A percentile compares a stretch with the other conserved stretches of the same genome.
These are phyloP conservation scores for Neurospora sp. DNA, from an alignment of 495 filamentous ascomycete genomes.

Conservation along the genomic window DNA sequence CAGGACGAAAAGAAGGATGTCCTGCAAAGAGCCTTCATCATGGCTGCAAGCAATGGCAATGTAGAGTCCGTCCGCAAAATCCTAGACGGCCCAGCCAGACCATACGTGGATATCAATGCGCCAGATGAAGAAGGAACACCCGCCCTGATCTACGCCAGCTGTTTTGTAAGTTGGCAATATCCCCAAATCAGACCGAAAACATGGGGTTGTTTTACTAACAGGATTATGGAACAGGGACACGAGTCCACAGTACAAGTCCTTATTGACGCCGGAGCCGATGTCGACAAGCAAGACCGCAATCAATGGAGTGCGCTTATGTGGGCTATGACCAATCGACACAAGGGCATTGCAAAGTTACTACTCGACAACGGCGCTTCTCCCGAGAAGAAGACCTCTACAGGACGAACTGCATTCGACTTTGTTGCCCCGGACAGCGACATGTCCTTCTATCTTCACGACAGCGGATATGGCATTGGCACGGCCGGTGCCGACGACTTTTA, in stretches of 20 bases:
- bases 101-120: slow-evolving; percentile 78
- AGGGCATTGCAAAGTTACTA: slow-evolving; percentile 82
- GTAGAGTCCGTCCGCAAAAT: slow-evolving; percentile 69
- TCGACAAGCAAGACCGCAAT: slow-evolving; percentile 90
- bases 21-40: slow-evolving; percentile 79
- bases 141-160: slow-evolving; percentile 95
- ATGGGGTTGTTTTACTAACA: slow-evolving; percentile 8
- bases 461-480: slow-evolving; percentile 81
- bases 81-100: slow-evolving; percentile 60
- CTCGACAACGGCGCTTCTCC: slow-evolving; percentile 92
- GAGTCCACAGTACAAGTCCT: slow-evolving; percentile 79
- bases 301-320: slow-evolving; percentile 98
- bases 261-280: slow-evolving; percentile 76
- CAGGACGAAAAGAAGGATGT: slow-evolving; percentile 67
- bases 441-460: slow-evolving; percentile 85
- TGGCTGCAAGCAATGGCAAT: slow-evolving; percentile 96
- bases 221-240: slow-evolving; percentile 53
- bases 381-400: slow-evolving; percentile 86
- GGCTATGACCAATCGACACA: slow-evolving; percentile 98
- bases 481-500: slow-evolving; percentile 97
- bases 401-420: slow-evolving; percentile 95
- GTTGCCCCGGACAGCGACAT: slow-evolving; percentile 91
- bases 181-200: slow-evolving; percentile 2
- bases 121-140: slow-evolving; percentile 92
- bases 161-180: slow-evolving; percentile 60